Conservation (phyloP, 805 yeast species). For the Teunomyces kruisii region DNA sequence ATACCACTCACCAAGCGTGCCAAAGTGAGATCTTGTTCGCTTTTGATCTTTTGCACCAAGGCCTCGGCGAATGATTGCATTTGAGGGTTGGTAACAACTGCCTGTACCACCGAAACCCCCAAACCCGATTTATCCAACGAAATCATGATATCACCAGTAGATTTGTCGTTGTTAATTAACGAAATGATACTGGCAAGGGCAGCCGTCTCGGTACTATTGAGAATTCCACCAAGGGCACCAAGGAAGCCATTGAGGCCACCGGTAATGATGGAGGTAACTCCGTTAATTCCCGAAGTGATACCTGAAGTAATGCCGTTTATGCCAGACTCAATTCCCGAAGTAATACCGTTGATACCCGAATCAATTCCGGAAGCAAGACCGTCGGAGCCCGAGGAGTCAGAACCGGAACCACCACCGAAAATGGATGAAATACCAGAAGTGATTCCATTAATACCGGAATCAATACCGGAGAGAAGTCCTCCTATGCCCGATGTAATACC, state of each 20-base stretch:
- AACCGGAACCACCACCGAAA: background rate
- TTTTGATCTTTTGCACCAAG: conserved; percentile 14
- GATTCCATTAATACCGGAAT: background rate
- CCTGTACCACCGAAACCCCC: conserved; percentile 17
- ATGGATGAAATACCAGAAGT: background rate
- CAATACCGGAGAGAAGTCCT: background rate
- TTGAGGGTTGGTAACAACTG: conserved; percentile 15
- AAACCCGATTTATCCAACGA: conserved; percentile 24
- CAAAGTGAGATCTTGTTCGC: conserved; percentile 13
- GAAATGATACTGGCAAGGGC: conserved; percentile 12
- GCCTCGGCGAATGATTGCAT: conserved; percentile 18
- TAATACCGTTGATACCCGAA: background rate
- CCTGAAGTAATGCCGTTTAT: background rate
- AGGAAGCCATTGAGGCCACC: conserved; percentile 4
- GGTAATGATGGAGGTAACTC: conserved; percentile 1
- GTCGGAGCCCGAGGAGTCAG: background rate
- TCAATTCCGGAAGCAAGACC: background rate
- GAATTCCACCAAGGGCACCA: background rate
- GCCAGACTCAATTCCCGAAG: background rate
- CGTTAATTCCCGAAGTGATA: conserved; percentile 3
- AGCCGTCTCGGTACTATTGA: conserved; percentile 6
- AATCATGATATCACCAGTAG: conserved; percentile 17
- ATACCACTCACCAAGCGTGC: conserved; percentile 11
- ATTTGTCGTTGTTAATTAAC: conserved; percentile 17
- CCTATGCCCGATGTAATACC: background rate